Percentiles rank a stretch among this genome's conserved stretches.
These are phyloP conservation scores for Rhodotorula paludigena DNA, from an alignment of 768 basidiomycete species.

Conservation along the genomic window DNA sequence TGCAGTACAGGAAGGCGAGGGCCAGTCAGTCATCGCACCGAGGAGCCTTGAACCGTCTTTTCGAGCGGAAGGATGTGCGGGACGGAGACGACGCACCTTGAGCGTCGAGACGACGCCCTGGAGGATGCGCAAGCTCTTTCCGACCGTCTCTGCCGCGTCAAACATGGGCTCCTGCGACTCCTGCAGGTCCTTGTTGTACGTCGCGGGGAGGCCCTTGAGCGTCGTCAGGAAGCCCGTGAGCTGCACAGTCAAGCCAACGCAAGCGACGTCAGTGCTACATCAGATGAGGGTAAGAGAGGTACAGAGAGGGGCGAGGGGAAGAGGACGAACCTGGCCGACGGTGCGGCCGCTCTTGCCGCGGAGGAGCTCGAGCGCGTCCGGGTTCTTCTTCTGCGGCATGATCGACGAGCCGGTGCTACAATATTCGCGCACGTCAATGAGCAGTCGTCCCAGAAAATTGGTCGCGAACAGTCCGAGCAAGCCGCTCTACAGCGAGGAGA, in stretches of 20 bases:
- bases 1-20: conserved; percentile 45
- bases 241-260: conserved; percentile 48
- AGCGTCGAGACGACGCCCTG: conserved; percentile 91
- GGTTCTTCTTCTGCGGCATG: conserved; percentile 99
- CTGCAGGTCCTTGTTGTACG: conserved; percentile 98
- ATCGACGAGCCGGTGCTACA: conserved; percentile 93
- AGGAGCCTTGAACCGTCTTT: not conserved
- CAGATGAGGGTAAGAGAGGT: not conserved
- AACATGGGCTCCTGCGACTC: conserved; percentile 98
- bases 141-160: conserved; percentile 82
- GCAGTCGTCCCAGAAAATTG: too few species aligned
- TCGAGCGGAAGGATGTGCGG: too few species aligned
- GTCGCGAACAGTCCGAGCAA: not conserved
- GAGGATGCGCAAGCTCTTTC: conserved; percentile 81
- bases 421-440: not conserved
- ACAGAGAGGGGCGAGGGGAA: not conserved
- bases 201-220: conserved; percentile 91
- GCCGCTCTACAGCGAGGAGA: too few species aligned
- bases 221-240: conserved; percentile 98
- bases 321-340: conserved; percentile 67
- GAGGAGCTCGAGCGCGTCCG: conserved; percentile 89
- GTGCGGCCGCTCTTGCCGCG: conserved; percentile 92
- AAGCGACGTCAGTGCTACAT: not conserved
- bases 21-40: conserved; percentile 5
- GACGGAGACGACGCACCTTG: conserved; percentile 57